Evolutionary conservation across 495 filamentous ascomycete genomes (phyloP).

Genomic region (Xylaria palmicola): DNA sequence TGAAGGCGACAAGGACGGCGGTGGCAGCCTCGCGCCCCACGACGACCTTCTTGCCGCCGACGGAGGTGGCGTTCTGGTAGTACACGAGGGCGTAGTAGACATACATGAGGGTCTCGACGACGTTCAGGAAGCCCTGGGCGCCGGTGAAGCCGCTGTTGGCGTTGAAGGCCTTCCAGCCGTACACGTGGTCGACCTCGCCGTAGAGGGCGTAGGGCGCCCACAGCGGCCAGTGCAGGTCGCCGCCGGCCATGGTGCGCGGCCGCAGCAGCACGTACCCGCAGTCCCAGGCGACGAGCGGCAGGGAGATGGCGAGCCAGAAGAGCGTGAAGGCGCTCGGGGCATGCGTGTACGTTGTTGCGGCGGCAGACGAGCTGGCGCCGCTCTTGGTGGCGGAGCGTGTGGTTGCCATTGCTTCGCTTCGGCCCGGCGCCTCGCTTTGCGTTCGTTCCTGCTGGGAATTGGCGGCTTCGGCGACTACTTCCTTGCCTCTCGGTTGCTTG

Average conservation of each 20-base stretch:
- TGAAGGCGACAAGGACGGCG: slow-evolving; percentile 67
- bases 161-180: slow-evolving; percentile 76
- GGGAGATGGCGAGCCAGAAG: slow-evolving; percentile 73
- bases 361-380: slow-evolving; percentile 10
- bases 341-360: slow-evolving; percentile 55
- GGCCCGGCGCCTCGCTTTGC: not conserved
- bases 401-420: slow-evolving; percentile 24
- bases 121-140: slow-evolving; percentile 73
- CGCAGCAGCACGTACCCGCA: slow-evolving; percentile 76
- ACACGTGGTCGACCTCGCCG: slow-evolving; percentile 76
- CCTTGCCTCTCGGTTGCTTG: not conserved
- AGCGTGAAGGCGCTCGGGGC: slow-evolving; percentile 63
- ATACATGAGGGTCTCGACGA: slow-evolving; percentile 71
- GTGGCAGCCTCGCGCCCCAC: slow-evolving; percentile 58
- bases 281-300: slow-evolving; percentile 86
- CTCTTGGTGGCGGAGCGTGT: slow-evolving; percentile 31
- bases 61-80: slow-evolving; percentile 43
- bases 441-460: not conserved
- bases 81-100: slow-evolving; percentile 65
- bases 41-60: slow-evolving; percentile 43
- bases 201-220: slow-evolving; percentile 83
- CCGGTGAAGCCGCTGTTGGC: slow-evolving; percentile 73
- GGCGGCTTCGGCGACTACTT: not conserved
- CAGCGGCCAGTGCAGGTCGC: slow-evolving; percentile 68
- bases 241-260: slow-evolving; percentile 81